Evolutionary conservation across 345 rosid species (phyloP).

Genomic region (Pugionium dolabratum): DNA sequence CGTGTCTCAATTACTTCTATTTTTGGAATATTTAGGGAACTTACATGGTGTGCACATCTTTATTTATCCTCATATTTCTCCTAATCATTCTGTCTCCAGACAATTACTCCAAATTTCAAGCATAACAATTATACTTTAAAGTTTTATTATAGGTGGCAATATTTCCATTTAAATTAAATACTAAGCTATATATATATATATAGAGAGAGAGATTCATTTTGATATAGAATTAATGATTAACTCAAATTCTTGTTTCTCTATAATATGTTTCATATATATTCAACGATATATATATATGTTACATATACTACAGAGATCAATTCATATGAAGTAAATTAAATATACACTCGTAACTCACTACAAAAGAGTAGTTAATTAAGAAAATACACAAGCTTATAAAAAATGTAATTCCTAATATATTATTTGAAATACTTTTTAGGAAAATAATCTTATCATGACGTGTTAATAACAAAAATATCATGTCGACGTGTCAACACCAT

Average conservation of each 20-base stretch:
- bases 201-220: background rate
- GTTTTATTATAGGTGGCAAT: background rate
- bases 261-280: background rate
- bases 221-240: background rate
- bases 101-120: too few species aligned
- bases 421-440: too few species aligned
- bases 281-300: too few species aligned
- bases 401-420: too few species aligned
- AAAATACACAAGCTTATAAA: too few species aligned
- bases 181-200: background rate
- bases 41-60: constrained; percentile 22
- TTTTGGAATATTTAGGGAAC: background rate
- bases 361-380: too few species aligned
- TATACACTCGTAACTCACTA: too few species aligned
- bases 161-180: background rate
- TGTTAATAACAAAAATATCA: too few species aligned
- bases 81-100: constrained; percentile 15
- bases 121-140: background rate
- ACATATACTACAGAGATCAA: too few species aligned
- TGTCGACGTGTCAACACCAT: too few species aligned
- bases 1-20: constrained; percentile 1
- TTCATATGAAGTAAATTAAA: too few species aligned
- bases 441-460: too few species aligned
- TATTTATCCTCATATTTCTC: background rate
- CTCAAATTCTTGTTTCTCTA: background rate